phyloP scores from a whole-genome alignment of 306 rosid species.

The Canavalia gladiata region DNA sequence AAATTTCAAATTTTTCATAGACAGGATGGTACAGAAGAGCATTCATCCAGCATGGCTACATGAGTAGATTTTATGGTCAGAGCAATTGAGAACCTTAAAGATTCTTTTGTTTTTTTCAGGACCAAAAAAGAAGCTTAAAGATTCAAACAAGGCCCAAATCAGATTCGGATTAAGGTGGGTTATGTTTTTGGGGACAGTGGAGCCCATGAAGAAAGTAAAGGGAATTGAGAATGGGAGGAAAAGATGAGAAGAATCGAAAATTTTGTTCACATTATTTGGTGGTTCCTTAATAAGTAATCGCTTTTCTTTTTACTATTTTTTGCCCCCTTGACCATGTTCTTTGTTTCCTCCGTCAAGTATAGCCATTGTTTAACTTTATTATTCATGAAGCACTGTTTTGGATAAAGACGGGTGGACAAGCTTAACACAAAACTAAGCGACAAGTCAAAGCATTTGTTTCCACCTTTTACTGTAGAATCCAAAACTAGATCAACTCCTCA shows the following conservation, averaged over 20 bases:
- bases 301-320: neutral
- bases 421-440: neutral
- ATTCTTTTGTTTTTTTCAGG: no score
- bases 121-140: no score
- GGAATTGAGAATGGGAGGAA: neutral
- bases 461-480: neutral
- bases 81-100: no score
- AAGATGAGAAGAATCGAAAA: neutral
- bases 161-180: neutral
- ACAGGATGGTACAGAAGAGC: no score
- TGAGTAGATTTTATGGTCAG: neutral
- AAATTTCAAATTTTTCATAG: no score
- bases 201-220: no score
- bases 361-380: neutral
- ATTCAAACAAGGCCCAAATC: neutral
- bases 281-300: neutral
- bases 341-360: neutral
- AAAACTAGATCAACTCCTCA: conserved; percentile 2
- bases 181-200: neutral
- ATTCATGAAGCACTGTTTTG: conserved; percentile 27
- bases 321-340: neutral
- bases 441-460: neutral
- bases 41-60: neutral
- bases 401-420: conserved; percentile 30
- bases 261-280: neutral